phyloP scores from a whole-genome alignment of 2,329 filamentous ascomycete species.

The Colletotrichum higginsianum region DNA sequence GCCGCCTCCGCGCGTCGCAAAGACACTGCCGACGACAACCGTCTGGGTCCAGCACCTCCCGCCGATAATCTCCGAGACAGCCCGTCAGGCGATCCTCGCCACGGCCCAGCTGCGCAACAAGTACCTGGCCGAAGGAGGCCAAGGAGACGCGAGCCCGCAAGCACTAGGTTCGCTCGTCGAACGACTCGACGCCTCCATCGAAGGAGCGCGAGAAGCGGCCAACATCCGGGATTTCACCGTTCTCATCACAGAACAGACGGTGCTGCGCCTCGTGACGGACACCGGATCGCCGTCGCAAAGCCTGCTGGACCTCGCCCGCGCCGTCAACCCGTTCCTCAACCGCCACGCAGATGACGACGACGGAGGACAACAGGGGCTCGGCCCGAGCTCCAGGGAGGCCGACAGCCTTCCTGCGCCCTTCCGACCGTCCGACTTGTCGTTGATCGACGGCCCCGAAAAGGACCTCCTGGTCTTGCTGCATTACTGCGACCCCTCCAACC shows the following conservation, averaged over 20 bases:
- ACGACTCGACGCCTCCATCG: slow-evolving; percentile 8
- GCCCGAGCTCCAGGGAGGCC: not conserved
- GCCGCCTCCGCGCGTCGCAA: slow-evolving; percentile 35
- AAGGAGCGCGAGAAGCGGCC: slow-evolving; percentile 26
- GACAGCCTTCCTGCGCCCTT: slow-evolving; percentile 20
- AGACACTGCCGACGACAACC: slow-evolving; percentile 35
- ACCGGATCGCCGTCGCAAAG: not conserved
- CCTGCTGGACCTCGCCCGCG: slow-evolving; percentile 32
- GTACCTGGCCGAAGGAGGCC: slow-evolving; percentile 30
- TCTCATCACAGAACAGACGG: slow-evolving; percentile 33
- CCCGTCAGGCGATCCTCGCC: slow-evolving; percentile 34
- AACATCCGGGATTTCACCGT: slow-evolving; percentile 41
- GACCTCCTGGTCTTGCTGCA: slow-evolving; percentile 42
- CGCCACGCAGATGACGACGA: not conserved
- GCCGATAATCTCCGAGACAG: slow-evolving; percentile 37
- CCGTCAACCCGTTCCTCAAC: slow-evolving; percentile 41
- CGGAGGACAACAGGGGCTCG: not conserved
- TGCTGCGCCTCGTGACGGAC: slow-evolving; percentile 25
- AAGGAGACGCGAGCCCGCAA: not conserved
- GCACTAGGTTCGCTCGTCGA: slow-evolving; percentile 6
- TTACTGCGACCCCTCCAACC: slow-evolving; percentile 35
- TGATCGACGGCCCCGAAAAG: slow-evolving; percentile 40
- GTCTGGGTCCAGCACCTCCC: slow-evolving; percentile 40
- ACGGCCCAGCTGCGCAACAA: slow-evolving; percentile 28
- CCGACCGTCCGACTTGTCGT: slow-evolving; percentile 23